Evolutionary conservation across 192 early-diverging fungal species (phyloP), one percentile per base, ranked within the genome.

Genomic region (Linnemannia elongata): DNA sequence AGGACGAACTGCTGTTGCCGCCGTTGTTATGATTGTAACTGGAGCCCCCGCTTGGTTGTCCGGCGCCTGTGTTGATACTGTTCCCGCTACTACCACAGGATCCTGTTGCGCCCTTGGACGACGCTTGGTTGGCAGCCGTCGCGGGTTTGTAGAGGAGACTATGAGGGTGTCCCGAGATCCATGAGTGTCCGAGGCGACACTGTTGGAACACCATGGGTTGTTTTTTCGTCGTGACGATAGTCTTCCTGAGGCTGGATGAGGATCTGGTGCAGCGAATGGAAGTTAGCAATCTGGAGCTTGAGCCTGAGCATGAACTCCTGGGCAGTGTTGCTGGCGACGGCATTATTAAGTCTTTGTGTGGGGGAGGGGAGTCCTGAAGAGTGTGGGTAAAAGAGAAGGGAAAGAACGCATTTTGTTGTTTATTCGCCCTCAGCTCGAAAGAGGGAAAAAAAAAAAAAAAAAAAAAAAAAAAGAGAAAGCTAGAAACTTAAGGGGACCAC

Each of bases 91-190:
- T 36, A 38, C 68, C 45, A 78, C 44, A 38, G 8, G 68, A 38
- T 45, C 68, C 76, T 41, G 74, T 33, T 6, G 12, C 8, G 57
- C 39, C 27, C 38, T 54, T 66, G 4, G 63, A 35, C 1, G 49
- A 35, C 15, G 44, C 44, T 45, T 75, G 36, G 44, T 74, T 81
- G 6, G 33, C 30, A 57, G 79, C 70, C 18, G 71, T 70, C 4
- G 76, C 22, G 6, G 85, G 74, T 47, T 81, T 81, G 72, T 78
- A 81, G 22, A 87, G 76, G 13, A 75, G n/a, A 49, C 85, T 87
- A 33, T 81, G 85, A 49, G 85, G 85, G 68, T 87, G 85, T 69
- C 85, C 85, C 36, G 85, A 87, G 80, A 87, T 80, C 85, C 85
- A 87, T 22, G 85, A 78, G 71, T 87, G 85, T 20, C 75, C 75